These are phyloP conservation scores for Gryganskiella cystojenkinii DNA, from an alignment of 192 early-diverging fungal species.

Conservation along the genomic window DNA sequence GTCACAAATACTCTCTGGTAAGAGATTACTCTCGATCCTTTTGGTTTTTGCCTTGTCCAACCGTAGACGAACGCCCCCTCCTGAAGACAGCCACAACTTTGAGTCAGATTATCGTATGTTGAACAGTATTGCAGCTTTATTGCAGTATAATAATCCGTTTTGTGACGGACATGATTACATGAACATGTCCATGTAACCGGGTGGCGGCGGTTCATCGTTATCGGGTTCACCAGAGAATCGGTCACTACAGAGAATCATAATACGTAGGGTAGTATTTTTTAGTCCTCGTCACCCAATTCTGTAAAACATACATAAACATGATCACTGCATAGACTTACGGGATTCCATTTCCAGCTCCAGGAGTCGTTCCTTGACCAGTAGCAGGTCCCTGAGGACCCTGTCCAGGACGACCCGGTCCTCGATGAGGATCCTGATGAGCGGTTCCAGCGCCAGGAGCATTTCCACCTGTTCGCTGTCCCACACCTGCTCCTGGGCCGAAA, in stretches of 20 bases:
- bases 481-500: constrained; percentile 64
- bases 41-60: too few relatives aligned
- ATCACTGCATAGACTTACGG: constrained; percentile 20
- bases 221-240: constrained; percentile 74
- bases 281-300: not conserved
- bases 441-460: constrained; percentile 38
- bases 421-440: constrained; percentile 32
- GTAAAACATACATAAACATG: constrained; percentile 13
- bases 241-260: constrained; percentile 8
- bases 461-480: constrained; percentile 22
- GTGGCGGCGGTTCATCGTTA: constrained; percentile 79
- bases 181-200: constrained; percentile 69
- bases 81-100: too few relatives aligned
- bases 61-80: too few relatives aligned
- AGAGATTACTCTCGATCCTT: too few relatives aligned
- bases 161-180: constrained; percentile 49
- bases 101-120: too few relatives aligned
- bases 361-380: constrained; percentile 48
- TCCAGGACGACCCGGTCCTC: constrained; percentile 6
- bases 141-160: too few relatives aligned
- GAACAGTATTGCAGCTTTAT: too few relatives aligned
- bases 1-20: too few relatives aligned
- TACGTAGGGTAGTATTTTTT: not conserved
- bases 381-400: constrained; percentile 8
- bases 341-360: constrained; percentile 50